Evolutionary conservation across 1,139 yeast genomes (phyloP), one percentile per base, ranked within the genome.

Genomic region (Fermentozyma sake): DNA sequence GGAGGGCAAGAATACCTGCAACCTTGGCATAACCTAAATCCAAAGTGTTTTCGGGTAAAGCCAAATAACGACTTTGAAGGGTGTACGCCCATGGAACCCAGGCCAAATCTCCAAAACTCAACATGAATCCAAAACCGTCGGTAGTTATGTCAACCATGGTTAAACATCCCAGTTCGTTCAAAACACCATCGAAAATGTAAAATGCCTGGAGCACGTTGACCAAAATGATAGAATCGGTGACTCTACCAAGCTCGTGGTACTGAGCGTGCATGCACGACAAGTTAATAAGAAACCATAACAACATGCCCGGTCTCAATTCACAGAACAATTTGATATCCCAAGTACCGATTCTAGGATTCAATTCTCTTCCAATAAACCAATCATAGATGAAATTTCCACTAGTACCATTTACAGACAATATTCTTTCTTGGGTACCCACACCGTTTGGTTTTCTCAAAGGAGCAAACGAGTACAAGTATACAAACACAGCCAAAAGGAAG

Each of bases 51-150:
- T 55, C 52, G 1, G 54, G 48, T 26, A 79, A 68, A 3, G 89
- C 74, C 36, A 89, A 61, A 53, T 79, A 93, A 38, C 97, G 71
- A 3, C 95, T 70, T 50, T 91, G 98, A 35, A 91, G 54, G 4
- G 91, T 72, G 53, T 93, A 91, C 1, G 95, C 73, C 66, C 91
- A 89, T 16, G 98, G 98, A n/a, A 91, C 86, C 67, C 93, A 73
- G 1, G 94, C 78, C 47, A 91, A 68, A 52, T 91, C 98, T 18
- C 98, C 98, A 61, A 89, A 89, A 6, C 89, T 76, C 28, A 91
- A 66, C 98, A 91, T 91, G 59, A 79, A 87, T 1, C 98, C 98
- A 54, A 91, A 86, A 0, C 98, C 98, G 58, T 91, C 98, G 12
- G 96, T 85, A 9, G 95, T 84, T 29, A 87, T 76, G 51, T 91